Evolutionary conservation across 163 green algal genomes (phyloP).

Genomic region (Scenedesmus sp.): DNA sequence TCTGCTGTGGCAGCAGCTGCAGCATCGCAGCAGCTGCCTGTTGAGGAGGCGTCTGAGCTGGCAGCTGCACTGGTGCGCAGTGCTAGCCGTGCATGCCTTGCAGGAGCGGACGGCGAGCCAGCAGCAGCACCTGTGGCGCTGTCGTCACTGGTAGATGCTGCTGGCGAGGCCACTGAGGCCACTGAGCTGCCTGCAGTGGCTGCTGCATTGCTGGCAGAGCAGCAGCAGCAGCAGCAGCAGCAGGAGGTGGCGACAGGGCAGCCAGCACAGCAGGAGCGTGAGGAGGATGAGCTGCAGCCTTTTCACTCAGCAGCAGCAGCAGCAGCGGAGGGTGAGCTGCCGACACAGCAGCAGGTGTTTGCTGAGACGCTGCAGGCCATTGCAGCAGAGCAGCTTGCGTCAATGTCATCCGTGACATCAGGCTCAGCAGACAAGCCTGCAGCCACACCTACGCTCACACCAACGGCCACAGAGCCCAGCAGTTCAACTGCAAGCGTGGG

Average conservation of each 20-base stretch:
- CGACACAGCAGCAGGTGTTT: slow-evolving; percentile 31
- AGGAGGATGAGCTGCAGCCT: background rate
- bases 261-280: background rate
- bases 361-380: slow-evolving; percentile 42
- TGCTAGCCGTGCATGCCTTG: slow-evolving; percentile 30
- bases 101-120: background rate
- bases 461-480: background rate
- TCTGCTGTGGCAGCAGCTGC: slow-evolving; percentile 48
- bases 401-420: background rate
- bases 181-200: background rate
- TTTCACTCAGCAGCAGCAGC: slow-evolving; percentile 1
- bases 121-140: slow-evolving; percentile 10
- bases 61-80: slow-evolving; percentile 52
- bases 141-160: background rate
- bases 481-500: background rate
- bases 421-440: background rate
- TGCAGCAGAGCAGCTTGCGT: slow-evolving; percentile 40
- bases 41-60: slow-evolving; percentile 29
- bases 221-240: slow-evolving; percentile 32
- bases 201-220: slow-evolving; percentile 23
- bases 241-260: background rate
- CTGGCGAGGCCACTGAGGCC: background rate
- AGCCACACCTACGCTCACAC: background rate
- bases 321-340: background rate
- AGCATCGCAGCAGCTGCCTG: slow-evolving; percentile 47